These are phyloP conservation scores for Linnemannia exigua DNA, from an alignment of 192 early-diverging fungal genomes.

Conservation along the genomic window DNA sequence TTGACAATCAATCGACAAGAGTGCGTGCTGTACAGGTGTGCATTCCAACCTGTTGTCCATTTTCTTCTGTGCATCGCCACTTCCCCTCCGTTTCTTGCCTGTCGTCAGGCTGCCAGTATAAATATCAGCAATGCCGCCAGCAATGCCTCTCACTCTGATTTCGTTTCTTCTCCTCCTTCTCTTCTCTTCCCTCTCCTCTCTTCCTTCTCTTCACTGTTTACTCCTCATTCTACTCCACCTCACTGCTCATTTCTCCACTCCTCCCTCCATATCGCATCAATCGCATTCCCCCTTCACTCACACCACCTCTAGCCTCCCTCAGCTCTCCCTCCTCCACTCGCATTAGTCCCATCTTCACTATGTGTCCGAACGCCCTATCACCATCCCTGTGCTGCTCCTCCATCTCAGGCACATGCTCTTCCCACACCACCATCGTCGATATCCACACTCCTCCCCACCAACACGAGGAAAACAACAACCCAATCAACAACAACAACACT, in stretches of 20 bases:
- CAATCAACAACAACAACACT: background rate
- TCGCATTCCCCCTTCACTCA: background rate
- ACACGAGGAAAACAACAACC: background rate
- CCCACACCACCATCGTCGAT: background rate
- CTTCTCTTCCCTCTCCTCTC: background rate
- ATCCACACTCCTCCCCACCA: background rate
- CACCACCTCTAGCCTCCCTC: background rate
- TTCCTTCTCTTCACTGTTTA: background rate
- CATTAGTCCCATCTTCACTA: background rate
- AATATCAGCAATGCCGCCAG: background rate
- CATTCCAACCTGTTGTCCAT: background rate
- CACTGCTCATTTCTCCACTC: background rate
- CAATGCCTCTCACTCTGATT: background rate
- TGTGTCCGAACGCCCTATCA: constrained; percentile 1
- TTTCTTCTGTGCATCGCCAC: background rate
- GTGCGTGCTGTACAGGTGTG: background rate
- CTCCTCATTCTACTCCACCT: background rate
- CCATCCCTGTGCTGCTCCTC: background rate
- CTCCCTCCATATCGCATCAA: background rate
- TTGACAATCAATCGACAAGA: background rate
- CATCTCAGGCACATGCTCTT: background rate
- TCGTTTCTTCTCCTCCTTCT: background rate
- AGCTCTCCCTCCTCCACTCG: background rate
- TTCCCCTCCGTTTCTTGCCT: background rate
- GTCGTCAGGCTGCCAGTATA: background rate